Evolutionary conservation across 2,329 filamentous ascomycete species (phyloP), one percentile per base, ranked within the genome.

Genomic region (Curvularia spicifera): DNA sequence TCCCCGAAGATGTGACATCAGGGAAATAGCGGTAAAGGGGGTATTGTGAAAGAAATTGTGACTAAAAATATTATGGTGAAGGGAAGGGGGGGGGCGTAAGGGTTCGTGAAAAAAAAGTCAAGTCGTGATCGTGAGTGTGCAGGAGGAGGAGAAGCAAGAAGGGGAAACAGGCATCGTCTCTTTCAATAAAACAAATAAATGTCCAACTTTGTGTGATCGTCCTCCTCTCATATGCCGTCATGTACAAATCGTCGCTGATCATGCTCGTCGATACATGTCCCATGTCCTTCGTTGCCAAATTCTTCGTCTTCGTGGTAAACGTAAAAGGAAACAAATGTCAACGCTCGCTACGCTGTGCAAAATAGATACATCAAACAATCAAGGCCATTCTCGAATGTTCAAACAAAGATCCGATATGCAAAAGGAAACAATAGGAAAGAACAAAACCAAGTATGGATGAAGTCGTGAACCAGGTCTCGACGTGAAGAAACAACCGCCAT

Each of bases 321-420:
- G 51, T 57, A 12, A 74, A 72, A 74, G 69, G 57, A 60, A 63
- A 65, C 59, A 63, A 65, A 46, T 47, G 42, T 31, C 59, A 69
- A 72, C 68, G 68, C 72, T 74, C 71, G 72, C 71, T 73, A 67
- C 69, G 71, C 70, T 75, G 61, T 69, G 70, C 70, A 70, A 43
- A 56, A 46, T 35, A 60, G 49, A 47, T 51, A 60, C 46, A 56
- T 40, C 46, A 60, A 65, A 65, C 62, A 51, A 65, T 70, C 47
- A 63, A 69, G 67, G 59, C 63, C 43, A 50, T 71, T 70, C 59
- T 62, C 67, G 64, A 71, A 70, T 71, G 54, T 65, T 46, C 22
- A 29, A 33, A 22, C 44, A 31, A 12, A 46, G 10, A 15, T 24
- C 28, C 31, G 18, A 52, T 28, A 28, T 57, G 55, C 50, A 56